These are phyloP conservation scores for Maudiozyma saulgeensis DNA, from an alignment of 805 yeast species.

Conservation along the genomic window DNA sequence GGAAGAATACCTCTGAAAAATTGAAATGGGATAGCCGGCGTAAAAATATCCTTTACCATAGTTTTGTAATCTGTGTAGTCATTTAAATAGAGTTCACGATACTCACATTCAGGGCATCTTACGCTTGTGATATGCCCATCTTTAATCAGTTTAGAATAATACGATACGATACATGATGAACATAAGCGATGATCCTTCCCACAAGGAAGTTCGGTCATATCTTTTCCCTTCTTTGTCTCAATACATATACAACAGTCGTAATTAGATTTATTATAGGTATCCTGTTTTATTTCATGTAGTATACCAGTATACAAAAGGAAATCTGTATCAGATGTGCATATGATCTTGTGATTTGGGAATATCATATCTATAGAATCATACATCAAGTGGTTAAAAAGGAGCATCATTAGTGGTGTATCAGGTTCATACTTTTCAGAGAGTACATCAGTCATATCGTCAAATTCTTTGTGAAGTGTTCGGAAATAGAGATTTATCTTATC, in stretches of 20 bases:
- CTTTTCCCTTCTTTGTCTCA: slow-evolving; percentile 36
- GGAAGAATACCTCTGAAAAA: slow-evolving; percentile 29
- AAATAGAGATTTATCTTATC: slow-evolving; percentile 11
- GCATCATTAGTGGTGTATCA: slow-evolving; percentile 31
- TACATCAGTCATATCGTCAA: slow-evolving; percentile 26
- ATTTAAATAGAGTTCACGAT: slow-evolving; percentile 13
- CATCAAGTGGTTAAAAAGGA: slow-evolving; percentile 35
- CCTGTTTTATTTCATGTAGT: slow-evolving; percentile 16
- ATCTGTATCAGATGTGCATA: slow-evolving; percentile 10
- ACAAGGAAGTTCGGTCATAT: slow-evolving; percentile 34
- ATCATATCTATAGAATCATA: slow-evolving; percentile 14
- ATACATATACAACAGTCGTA: slow-evolving; percentile 52
- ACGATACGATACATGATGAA: slow-evolving; percentile 35
- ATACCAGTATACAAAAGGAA: slow-evolving; percentile 13
- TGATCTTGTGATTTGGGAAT: slow-evolving; percentile 5
- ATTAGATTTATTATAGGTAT: slow-evolving; percentile 30
- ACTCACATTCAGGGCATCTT: slow-evolving; percentile 47
- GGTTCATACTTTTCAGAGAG: slow-evolving; percentile 13
- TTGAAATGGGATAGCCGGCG: slow-evolving; percentile 31
- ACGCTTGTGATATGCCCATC: slow-evolving; percentile 42
- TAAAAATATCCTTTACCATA: slow-evolving; percentile 33
- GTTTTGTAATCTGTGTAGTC: slow-evolving; percentile 18
- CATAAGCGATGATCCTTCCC: slow-evolving; percentile 37
- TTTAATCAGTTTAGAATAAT: slow-evolving; percentile 33
- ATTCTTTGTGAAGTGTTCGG: slow-evolving; percentile 21